phyloP scores from a whole-genome alignment of 2,329 filamentous ascomycete genomes.

The Colletotrichum sublineola region DNA sequence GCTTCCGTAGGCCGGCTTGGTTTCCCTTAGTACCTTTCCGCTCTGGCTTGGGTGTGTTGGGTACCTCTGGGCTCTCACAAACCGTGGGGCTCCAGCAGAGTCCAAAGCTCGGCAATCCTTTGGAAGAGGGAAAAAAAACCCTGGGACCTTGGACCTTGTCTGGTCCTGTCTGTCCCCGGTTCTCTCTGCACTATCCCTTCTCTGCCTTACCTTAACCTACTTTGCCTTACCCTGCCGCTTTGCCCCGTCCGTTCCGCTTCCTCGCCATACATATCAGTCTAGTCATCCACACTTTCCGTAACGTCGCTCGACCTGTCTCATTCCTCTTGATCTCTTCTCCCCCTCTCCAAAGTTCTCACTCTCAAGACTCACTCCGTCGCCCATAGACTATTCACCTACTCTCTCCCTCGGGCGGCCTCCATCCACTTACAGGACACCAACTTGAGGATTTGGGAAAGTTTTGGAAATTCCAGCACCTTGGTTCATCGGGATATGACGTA shows the following conservation, averaged over 20 bases:
- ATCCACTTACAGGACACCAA: neutral
- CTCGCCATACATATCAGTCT: slow-evolving; percentile 41
- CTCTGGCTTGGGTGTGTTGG: slow-evolving; percentile 24
- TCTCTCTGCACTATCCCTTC: slow-evolving; percentile 22
- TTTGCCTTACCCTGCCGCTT: slow-evolving; percentile 28
- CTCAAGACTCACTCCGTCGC: neutral
- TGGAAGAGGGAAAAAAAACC: neutral
- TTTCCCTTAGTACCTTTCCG: slow-evolving; percentile 35
- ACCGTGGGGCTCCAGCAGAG: slow-evolving; percentile 8
- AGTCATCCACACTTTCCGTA: slow-evolving; percentile 40
- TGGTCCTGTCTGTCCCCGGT: slow-evolving; percentile 20
- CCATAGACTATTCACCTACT: slow-evolving; percentile 10
- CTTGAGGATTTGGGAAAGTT: slow-evolving; percentile 14
- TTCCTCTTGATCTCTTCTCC: slow-evolving; percentile 34
- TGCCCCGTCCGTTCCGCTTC: slow-evolving; percentile 30
- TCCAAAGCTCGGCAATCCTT: slow-evolving; percentile 27
- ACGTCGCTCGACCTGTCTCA: slow-evolving; percentile 30
- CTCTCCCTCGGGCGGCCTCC: slow-evolving; percentile 16
- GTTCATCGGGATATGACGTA: slow-evolving; percentile 32
- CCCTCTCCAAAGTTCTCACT: slow-evolving; percentile 6
- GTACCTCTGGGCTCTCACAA: slow-evolving; percentile 22
- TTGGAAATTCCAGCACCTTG: slow-evolving; percentile 10
- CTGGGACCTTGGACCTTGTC: slow-evolving; percentile 33
- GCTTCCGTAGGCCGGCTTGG: slow-evolving; percentile 42
- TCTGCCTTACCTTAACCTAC: slow-evolving; percentile 42